These are phyloP conservation scores for Osmozyma mogii DNA, from an alignment of 805 yeast species.

Conservation along the genomic window DNA sequence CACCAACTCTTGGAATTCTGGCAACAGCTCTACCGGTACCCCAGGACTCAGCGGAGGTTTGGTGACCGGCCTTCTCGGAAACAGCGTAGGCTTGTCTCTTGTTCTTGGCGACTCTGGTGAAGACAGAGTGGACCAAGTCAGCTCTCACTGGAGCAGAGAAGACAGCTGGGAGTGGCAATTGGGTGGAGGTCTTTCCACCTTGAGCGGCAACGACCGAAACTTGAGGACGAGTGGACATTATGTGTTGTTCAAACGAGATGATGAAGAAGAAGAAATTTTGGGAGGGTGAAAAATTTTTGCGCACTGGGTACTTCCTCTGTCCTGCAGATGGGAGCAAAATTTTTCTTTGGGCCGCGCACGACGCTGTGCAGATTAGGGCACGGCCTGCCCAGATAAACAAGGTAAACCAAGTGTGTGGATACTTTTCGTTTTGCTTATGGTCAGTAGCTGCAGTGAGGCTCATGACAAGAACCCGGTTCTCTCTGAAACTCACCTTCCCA, in stretches of 20 bases:
- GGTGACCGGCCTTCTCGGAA: conserved; percentile 98
- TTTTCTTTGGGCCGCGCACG: too few species aligned
- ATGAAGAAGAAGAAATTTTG: conserved; percentile 1
- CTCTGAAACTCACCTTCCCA: too few species aligned
- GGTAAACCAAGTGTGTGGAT: too few species aligned
- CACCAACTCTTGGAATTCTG: conserved; percentile 99
- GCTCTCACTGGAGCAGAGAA: conserved; percentile 99
- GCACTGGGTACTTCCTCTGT: too few species aligned
- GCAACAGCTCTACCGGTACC: conserved; percentile 99
- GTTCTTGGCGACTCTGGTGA: conserved; percentile 98
- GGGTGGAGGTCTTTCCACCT: conserved; percentile 80
- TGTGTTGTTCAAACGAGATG: conserved; percentile 5
- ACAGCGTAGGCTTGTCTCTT: conserved; percentile 99
- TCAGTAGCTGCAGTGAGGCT: too few species aligned
- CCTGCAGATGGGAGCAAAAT: too few species aligned
- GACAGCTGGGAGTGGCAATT: conserved; percentile 95
- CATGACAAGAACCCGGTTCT: too few species aligned
- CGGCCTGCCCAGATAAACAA: too few species aligned
- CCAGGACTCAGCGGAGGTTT: conserved; percentile 99
- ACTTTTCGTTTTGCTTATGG: too few species aligned
- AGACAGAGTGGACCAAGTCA: conserved; percentile 98
- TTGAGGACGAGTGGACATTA: conserved; percentile 75
- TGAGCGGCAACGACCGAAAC: conserved; percentile 85
- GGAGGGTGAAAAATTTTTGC: conserved; percentile 3
- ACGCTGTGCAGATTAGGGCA: too few species aligned